These are phyloP conservation scores for Candida andamanensis DNA, from an alignment of 805 yeast genomes.

Conservation along the genomic window DNA sequence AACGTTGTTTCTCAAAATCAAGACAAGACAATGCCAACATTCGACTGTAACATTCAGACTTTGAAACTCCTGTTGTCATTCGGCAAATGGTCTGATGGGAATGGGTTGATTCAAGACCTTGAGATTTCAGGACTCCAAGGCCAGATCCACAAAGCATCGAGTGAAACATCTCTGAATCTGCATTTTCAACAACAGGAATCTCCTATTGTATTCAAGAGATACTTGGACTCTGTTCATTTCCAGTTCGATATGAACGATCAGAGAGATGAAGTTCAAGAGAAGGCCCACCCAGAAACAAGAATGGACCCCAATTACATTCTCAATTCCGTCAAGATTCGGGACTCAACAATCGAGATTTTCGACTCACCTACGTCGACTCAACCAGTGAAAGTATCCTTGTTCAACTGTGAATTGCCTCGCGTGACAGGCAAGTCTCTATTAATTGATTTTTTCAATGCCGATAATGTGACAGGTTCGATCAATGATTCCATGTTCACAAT, in stretches of 20 bases:
- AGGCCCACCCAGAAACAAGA: constrained; percentile 5
- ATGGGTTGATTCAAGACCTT: constrained; percentile 46
- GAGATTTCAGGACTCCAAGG: constrained; percentile 48
- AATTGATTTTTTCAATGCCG: constrained; percentile 65
- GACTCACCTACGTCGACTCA: constrained; percentile 14
- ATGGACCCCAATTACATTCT: constrained; percentile 31
- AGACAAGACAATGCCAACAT: constrained; percentile 13
- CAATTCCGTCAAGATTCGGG: constrained; percentile 43
- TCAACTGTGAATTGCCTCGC: constrained; percentile 60
- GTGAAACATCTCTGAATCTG: neutral
- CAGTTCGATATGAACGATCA: constrained; percentile 29
- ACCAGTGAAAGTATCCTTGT: constrained; percentile 50
- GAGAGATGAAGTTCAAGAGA: constrained; percentile 11
- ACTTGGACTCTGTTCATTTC: constrained; percentile 25
- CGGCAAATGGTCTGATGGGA: constrained; percentile 52
- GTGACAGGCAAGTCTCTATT: constrained; percentile 54
- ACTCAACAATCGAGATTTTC: constrained; percentile 42
- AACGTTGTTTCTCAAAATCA: constrained; percentile 13
- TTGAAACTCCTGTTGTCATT: constrained; percentile 44
- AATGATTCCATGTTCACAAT: constrained; percentile 72
- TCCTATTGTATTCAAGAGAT: constrained; percentile 15
- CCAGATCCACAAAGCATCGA: constrained; percentile 15
- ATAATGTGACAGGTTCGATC: constrained; percentile 66
- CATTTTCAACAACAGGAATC: constrained; percentile 2
- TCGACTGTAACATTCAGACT: constrained; percentile 36